Evolutionary conservation across 352 stramenopile genomes (phyloP).

Genomic region (Pythium graminicola): DNA sequence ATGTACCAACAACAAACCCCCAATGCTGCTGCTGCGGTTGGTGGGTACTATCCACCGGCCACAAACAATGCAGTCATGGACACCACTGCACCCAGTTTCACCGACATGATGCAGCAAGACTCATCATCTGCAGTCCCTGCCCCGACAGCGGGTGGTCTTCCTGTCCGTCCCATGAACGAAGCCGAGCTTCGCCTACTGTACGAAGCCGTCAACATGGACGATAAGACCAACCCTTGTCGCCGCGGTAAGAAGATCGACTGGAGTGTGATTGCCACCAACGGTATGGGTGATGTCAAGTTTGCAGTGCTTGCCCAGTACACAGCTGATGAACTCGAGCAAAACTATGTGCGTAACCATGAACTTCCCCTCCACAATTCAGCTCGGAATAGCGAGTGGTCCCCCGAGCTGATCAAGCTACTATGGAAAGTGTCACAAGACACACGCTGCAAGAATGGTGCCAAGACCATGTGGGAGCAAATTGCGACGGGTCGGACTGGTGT

Average conservation of each 20-base stretch:
- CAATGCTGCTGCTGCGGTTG: neutral
- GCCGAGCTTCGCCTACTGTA: constrained; percentile 58
- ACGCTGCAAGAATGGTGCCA: constrained; percentile 62
- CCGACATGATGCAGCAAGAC: constrained; percentile 17
- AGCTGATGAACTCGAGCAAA: constrained; percentile 57
- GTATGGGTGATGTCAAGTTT: constrained; percentile 64
- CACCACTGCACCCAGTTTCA: constrained; percentile 13
- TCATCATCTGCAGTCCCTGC: neutral
- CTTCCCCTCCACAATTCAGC: constrained; percentile 34
- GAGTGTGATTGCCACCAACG: constrained; percentile 57
- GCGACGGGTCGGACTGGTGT: constrained; percentile 62
- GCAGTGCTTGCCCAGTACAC: constrained; percentile 50
- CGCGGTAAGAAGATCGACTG: constrained; percentile 72
- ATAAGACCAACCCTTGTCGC: constrained; percentile 63
- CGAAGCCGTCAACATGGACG: constrained; percentile 58
- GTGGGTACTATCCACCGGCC: constrained; percentile 2
- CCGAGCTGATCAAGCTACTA: constrained; percentile 63
- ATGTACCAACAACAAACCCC: constrained; percentile 14
- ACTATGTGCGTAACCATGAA: constrained; percentile 62
- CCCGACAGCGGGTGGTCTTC: constrained; percentile 13
- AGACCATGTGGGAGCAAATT: constrained; percentile 77
- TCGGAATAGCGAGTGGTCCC: constrained; percentile 55
- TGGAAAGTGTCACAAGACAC: constrained; percentile 64
- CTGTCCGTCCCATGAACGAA: constrained; percentile 39
- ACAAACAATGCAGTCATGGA: neutral